Percentiles rank a stretch among this genome's conserved stretches.
Evolutionary conservation across 192 early-diverging fungal species (phyloP).

Genomic region (Powellomyces hirtus): DNA sequence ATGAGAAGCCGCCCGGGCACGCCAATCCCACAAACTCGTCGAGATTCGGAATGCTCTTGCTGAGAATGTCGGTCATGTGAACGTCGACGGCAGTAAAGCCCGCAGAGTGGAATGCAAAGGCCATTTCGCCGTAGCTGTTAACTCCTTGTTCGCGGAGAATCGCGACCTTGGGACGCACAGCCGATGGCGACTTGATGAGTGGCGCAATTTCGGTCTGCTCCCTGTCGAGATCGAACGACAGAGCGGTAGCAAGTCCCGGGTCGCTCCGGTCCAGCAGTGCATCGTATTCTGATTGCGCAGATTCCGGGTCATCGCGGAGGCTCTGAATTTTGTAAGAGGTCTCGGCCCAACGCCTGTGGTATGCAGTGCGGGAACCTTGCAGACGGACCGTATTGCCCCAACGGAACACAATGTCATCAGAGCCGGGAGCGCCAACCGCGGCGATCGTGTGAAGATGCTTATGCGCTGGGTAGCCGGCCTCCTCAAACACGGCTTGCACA

Average conservation of each 20-base stretch:
- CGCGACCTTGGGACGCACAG: constrained; percentile 72
- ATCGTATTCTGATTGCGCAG: constrained; percentile 82
- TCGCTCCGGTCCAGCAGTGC: constrained; percentile 66
- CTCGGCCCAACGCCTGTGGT: constrained; percentile 85
- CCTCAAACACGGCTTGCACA: constrained; percentile 49
- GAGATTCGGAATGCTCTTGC: constrained; percentile 47
- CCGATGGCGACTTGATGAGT: background rate
- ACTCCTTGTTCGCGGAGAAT: constrained; percentile 98
- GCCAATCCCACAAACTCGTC: constrained; percentile 82
- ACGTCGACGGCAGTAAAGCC: constrained; percentile 95
- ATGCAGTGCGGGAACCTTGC: constrained; percentile 53
- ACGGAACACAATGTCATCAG: constrained; percentile 49
- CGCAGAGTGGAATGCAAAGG: constrained; percentile 89
- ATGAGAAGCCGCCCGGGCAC: constrained; percentile 96
- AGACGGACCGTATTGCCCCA: constrained; percentile 46
- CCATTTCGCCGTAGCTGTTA: constrained; percentile 94
- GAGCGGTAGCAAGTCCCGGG: constrained; percentile 71
- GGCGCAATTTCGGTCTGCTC: background rate
- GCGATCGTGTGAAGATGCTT: constrained; percentile 57
- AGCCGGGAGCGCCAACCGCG: constrained; percentile 45
- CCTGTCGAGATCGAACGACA: constrained; percentile 70
- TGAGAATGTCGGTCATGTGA: constrained; percentile 95
- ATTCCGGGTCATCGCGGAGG: constrained; percentile 84
- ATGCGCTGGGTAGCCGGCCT: constrained; percentile 56
- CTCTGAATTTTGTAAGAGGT: constrained; percentile 91